Evolutionary conservation across 2,329 filamentous ascomycete species (phyloP).

Genomic region (Claviceps africana): DNA sequence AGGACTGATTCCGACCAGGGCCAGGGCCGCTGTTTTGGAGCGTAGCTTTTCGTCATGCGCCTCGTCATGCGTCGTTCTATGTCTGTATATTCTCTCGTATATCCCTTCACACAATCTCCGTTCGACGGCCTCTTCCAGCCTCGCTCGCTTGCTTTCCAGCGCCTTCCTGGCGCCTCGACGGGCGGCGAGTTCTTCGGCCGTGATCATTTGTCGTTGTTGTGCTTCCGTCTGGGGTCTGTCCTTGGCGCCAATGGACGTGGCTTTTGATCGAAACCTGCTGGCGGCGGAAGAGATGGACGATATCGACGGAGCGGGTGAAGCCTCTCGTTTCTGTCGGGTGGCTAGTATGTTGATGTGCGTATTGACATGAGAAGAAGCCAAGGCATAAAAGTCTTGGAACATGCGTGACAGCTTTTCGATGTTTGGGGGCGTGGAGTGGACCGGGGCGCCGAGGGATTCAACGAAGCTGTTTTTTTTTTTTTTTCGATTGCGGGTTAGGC

Average conservation of each 20-base stretch:
- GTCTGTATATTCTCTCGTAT: slow-evolving; percentile 80
- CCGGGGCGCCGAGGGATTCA: slow-evolving; percentile 74
- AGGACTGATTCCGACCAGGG: slow-evolving; percentile 81
- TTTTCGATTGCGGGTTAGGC: not conserved
- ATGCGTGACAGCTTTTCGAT: slow-evolving; percentile 71
- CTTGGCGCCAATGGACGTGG: slow-evolving; percentile 38
- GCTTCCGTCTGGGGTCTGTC: slow-evolving; percentile 33
- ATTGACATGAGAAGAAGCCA: slow-evolving; percentile 66
- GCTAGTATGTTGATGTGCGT: slow-evolving; percentile 76
- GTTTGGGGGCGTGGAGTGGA: slow-evolving; percentile 69
- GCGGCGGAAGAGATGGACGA: slow-evolving; percentile 43
- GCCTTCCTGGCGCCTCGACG: slow-evolving; percentile 64
- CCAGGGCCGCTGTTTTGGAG: slow-evolving; percentile 81
- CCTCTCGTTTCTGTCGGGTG: slow-evolving; percentile 57
- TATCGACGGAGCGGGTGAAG: slow-evolving; percentile 38
- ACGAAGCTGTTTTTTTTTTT: slow-evolving; percentile 52
- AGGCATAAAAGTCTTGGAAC: slow-evolving; percentile 87
- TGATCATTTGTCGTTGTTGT: slow-evolving; percentile 71
- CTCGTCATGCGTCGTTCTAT: slow-evolving; percentile 84
- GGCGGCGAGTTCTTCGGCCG: slow-evolving; percentile 67
- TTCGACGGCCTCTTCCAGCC: slow-evolving; percentile 85
- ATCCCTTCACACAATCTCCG: slow-evolving; percentile 70
- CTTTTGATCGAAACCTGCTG: slow-evolving; percentile 42
- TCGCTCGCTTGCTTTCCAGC: slow-evolving; percentile 61
- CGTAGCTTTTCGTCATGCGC: slow-evolving; percentile 87